Evolutionary conservation across 305 asterid species (phyloP).

Genomic region (Fraxinus greggii): DNA sequence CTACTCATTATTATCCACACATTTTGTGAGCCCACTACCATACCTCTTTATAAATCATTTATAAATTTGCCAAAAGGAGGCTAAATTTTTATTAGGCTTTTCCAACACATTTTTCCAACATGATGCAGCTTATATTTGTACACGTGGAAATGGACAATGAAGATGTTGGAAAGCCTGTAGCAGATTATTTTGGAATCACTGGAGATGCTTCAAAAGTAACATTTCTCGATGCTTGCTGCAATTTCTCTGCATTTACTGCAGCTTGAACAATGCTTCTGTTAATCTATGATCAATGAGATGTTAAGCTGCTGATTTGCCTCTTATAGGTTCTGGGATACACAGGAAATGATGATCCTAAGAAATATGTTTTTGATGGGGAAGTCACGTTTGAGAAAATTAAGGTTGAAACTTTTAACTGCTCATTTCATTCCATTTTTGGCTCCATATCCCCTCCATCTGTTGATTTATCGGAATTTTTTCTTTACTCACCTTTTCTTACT

Average conservation of each 20-base stretch:
- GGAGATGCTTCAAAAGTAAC: constrained; percentile 72
- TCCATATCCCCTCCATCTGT: neutral
- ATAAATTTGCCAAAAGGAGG: neutral
- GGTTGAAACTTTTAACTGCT: constrained; percentile 35
- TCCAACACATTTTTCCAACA: constrained; percentile 13
- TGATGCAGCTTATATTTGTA: constrained; percentile 74
- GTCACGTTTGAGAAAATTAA: constrained; percentile 63
- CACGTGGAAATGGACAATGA: constrained; percentile 72
- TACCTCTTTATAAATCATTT: neutral
- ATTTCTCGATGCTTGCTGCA: constrained; percentile 17
- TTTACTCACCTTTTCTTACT: neutral
- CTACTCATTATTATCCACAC: neutral
- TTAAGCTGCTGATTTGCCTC: constrained; percentile 16
- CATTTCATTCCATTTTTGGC: neutral
- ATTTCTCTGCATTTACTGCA: constrained; percentile 16
- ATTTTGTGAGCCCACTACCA: neutral
- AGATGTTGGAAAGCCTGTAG: constrained; percentile 80
- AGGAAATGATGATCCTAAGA: constrained; percentile 61
- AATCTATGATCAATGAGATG: constrained; percentile 14
- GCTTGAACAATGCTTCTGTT: neutral
- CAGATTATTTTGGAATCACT: constrained; percentile 76
- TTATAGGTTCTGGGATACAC: constrained; percentile 69
- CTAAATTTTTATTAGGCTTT: neutral
- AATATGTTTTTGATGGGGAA: constrained; percentile 58
- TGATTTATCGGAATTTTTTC: neutral